Conservation (phyloP, 163 green algal species). For the Chlamydomonas reinhardtii region DNA sequence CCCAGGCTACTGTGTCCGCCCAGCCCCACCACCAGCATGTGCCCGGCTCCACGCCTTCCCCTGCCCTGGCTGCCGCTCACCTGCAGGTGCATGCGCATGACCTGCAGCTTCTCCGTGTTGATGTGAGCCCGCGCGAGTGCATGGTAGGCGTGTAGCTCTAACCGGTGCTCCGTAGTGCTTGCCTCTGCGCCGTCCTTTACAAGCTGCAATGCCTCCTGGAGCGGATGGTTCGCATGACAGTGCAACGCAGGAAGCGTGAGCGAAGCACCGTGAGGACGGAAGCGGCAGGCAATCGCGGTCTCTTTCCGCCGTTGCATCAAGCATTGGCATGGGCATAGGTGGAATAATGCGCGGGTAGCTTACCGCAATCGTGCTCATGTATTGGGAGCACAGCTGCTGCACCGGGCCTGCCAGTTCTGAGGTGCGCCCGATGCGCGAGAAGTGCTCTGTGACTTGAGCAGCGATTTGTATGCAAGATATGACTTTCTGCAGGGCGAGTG, state of each 20-base stretch:
- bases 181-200: conserved; percentile 34
- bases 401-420: conserved; percentile 14
- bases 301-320: no score
- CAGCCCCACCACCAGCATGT: no score
- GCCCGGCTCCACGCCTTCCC: no score
- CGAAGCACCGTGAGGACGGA: no score
- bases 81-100: conserved; percentile 30
- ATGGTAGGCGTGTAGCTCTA: conserved; percentile 50
- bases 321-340: no score
- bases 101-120: conserved; percentile 49
- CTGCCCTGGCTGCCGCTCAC: no score
- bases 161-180: not conserved
- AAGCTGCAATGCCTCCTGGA: conserved; percentile 37
- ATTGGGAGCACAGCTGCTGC: conserved; percentile 36
- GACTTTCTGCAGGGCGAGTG: conserved; percentile 15
- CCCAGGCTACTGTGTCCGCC: no score
- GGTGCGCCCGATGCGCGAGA: conserved; percentile 31
- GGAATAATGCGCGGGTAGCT: not conserved
- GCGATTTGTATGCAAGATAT: conserved; percentile 34
- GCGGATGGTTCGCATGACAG: not conserved
- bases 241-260: no score
- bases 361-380: conserved; percentile 41
- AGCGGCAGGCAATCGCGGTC: no score
- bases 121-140: conserved; percentile 36
- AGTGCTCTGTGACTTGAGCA: conserved; percentile 39